A percentile compares a stretch with the other conserved stretches of the same genome.
phyloP scores from a whole-genome alignment of 1,139 yeast genomes.

The Fermentozyma sake region DNA sequence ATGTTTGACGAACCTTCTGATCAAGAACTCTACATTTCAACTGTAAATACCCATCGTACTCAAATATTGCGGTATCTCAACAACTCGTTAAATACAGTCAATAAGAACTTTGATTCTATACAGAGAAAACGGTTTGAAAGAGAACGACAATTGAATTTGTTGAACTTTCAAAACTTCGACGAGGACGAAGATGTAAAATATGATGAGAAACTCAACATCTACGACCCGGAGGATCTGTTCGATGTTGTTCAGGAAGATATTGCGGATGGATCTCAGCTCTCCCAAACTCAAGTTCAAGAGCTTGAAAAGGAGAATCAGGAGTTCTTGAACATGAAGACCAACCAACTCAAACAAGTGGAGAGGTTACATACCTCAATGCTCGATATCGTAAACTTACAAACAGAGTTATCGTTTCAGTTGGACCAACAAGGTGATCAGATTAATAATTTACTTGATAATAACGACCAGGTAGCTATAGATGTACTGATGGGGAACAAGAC shows the following conservation, averaged over 20 bases:
- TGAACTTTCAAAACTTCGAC: slow-evolving; percentile 40
- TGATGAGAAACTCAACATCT: slow-evolving; percentile 2
- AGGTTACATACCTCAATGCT: slow-evolving; percentile 72
- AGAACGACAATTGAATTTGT: slow-evolving; percentile 35
- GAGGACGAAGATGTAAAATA: slow-evolving; percentile 10
- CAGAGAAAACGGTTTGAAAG: slow-evolving; percentile 40
- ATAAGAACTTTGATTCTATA: slow-evolving; percentile 34
- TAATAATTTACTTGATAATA: slow-evolving; percentile 61
- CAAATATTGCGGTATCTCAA: slow-evolving; percentile 38
- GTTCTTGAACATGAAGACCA: slow-evolving; percentile 54
- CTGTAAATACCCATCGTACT: slow-evolving; percentile 29
- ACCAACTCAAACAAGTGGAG: slow-evolving; percentile 65
- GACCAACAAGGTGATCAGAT: slow-evolving; percentile 75
- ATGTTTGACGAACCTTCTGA: slow-evolving; percentile 26
- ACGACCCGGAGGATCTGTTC: slow-evolving; percentile 12
- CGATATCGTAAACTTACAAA: slow-evolving; percentile 76
- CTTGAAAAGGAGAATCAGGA: slow-evolving; percentile 71
- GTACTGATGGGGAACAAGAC: slow-evolving; percentile 72
- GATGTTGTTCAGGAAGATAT: slow-evolving; percentile 10
- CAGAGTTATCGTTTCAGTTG: slow-evolving; percentile 72
- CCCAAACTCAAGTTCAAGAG: slow-evolving; percentile 63
- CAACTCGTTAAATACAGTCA: slow-evolving; percentile 29
- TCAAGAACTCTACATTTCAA: slow-evolving; percentile 21
- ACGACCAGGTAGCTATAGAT: slow-evolving; percentile 64
- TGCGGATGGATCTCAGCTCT: slow-evolving; percentile 20